Percentiles rank a stretch among this genome's conserved stretches.
Conservation (phyloP, 768 basidiomycete species). For the Coprinellus micaceus region DNA sequence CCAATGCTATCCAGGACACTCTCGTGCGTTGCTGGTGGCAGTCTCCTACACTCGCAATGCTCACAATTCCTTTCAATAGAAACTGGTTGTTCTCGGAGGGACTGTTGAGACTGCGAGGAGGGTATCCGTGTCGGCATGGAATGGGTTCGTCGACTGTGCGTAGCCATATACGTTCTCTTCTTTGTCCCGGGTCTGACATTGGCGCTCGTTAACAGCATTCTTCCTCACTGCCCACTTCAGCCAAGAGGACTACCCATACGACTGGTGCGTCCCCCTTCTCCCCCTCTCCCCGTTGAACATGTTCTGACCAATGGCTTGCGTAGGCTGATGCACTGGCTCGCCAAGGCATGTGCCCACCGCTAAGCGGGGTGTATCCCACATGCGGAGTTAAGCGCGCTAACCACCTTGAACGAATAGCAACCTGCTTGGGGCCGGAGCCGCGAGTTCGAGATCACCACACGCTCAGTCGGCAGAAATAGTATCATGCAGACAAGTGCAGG, state of each 20-base stretch:
- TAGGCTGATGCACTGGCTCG: slow-evolving; percentile 88
- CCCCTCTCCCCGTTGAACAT: slow-evolving; percentile 10
- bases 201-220: slow-evolving; percentile 49
- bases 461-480: slow-evolving; percentile 60
- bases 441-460: slow-evolving; percentile 87
- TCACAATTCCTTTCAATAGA: slow-evolving; percentile 36
- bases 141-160: slow-evolving; percentile 84
- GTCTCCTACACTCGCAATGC: background rate
- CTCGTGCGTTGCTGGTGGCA: slow-evolving; percentile 42
- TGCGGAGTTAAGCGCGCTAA: slow-evolving; percentile 1
- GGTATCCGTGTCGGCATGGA: slow-evolving; percentile 82
- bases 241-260: slow-evolving; percentile 84
- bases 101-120: slow-evolving; percentile 84
- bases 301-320: slow-evolving; percentile 3
- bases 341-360: slow-evolving; percentile 51
- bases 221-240: slow-evolving; percentile 88
- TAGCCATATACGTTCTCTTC: background rate
- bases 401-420: slow-evolving; percentile 56
- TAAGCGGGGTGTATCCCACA: slow-evolving; percentile 2
- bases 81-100: slow-evolving; percentile 87
- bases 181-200: background rate
- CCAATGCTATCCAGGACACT: slow-evolving; percentile 73
- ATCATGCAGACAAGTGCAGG: slow-evolving; percentile 68
- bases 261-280: slow-evolving; percentile 51
- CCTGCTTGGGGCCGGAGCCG: slow-evolving; percentile 86